phyloP scores from a whole-genome alignment of 2,329 filamentous ascomycete species.

The Botryosphaeria dothidea region DNA sequence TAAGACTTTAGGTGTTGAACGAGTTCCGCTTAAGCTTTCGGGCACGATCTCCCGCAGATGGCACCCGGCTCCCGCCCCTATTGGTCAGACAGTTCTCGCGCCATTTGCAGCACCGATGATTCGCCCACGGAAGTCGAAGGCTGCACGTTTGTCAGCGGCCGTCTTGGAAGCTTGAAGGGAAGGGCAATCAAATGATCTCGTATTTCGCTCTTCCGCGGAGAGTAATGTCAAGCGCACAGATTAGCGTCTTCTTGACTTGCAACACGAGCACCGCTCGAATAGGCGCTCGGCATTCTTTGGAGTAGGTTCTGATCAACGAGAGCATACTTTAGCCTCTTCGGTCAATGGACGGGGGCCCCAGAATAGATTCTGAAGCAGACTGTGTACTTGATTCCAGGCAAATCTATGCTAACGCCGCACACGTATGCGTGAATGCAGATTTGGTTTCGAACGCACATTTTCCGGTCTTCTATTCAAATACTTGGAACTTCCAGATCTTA shows the following conservation, averaged over 20 bases:
- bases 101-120: neutral
- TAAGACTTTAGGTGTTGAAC: neutral
- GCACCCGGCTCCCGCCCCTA: neutral
- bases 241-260: neutral
- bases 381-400: neutral
- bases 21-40: slow-evolving; percentile 10
- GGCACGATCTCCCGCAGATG: slow-evolving; percentile 1
- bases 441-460: too few relatives aligned
- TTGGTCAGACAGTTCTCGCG: neutral
- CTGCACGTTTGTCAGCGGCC: neutral
- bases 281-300: neutral
- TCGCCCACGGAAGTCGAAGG: neutral
- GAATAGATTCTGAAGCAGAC: neutral
- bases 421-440: too few relatives aligned
- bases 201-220: neutral
- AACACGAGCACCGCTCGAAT: neutral
- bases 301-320: neutral
- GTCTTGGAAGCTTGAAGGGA: neutral
- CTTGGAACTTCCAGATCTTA: slow-evolving; percentile 28
- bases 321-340: neutral
- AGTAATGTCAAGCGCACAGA: neutral
- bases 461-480: neutral
- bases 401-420: too few relatives aligned
- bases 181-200: neutral
- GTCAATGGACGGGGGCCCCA: neutral